Conservation (phyloP, 208 protist genomes). For the Phytomonas francai region DNA sequence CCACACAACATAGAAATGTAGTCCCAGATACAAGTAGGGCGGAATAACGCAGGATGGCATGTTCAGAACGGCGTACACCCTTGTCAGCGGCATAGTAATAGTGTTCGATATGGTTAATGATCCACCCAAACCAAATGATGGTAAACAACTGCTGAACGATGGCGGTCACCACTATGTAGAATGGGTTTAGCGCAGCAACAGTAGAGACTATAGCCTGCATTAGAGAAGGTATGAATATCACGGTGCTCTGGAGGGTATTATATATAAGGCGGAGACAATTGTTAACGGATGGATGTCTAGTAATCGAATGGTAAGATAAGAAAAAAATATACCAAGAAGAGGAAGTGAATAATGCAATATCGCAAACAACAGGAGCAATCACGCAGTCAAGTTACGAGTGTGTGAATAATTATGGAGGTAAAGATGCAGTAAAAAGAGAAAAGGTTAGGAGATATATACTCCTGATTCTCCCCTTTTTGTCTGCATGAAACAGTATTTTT, state of each 20-base stretch:
- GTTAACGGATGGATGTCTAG: not conserved
- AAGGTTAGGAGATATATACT: not conserved
- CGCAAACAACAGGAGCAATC: not conserved
- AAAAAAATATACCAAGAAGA: conserved; percentile 3
- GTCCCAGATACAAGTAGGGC: conserved; percentile 19
- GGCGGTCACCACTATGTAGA: conserved; percentile 35
- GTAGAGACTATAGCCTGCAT: conserved; percentile 15
- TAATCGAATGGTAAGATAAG: not conserved
- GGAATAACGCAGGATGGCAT: conserved; percentile 66
- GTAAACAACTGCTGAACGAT: conserved; percentile 65
- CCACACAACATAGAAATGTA: conserved; percentile 34
- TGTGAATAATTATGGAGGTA: conserved; percentile 3
- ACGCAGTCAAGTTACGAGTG: not conserved
- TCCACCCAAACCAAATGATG: conserved; percentile 67
- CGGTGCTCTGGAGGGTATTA: not conserved
- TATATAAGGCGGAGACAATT: not conserved
- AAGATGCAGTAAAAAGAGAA: not conserved
- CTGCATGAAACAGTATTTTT: not conserved
- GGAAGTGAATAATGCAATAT: not conserved
- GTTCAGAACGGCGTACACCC: conserved; percentile 71
- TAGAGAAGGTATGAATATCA: not conserved
- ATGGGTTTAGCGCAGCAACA: conserved; percentile 34
- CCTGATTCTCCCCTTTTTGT: not conserved
- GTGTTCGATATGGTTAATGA: conserved; percentile 53
- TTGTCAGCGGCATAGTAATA: conserved; percentile 87